Conservation (phyloP, 345 rosid species). For the Eucalyptus albens region DNA sequence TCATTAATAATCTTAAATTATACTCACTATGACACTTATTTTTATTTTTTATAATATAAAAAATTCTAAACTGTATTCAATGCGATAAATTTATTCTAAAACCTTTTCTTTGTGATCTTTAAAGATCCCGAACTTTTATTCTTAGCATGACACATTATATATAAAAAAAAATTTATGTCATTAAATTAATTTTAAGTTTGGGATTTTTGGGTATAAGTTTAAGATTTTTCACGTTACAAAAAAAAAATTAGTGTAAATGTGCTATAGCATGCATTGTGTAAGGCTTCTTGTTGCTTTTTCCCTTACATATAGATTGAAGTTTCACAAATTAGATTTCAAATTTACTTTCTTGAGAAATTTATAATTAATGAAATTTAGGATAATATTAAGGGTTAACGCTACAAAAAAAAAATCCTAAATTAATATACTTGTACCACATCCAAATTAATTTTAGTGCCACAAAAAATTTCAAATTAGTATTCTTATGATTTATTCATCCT, state of each 20-base stretch:
- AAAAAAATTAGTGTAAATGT: fast-evolving
- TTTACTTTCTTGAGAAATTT: neutral
- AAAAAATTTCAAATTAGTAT: too few species aligned
- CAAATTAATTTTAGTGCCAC: neutral
- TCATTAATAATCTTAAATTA: too few species aligned
- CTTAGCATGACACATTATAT: too few species aligned
- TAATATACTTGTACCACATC: neutral
- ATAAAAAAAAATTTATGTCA: too few species aligned
- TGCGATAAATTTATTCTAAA: too few species aligned
- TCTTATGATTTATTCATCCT: neutral
- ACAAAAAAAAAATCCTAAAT: too few species aligned
- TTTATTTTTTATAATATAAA: too few species aligned
- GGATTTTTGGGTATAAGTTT: neutral
- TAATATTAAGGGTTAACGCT: neutral
- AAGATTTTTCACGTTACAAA: fast-evolving
- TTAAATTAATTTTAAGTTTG: too few species aligned
- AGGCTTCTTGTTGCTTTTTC: too few species aligned
- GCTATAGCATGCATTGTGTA: fast-evolving
- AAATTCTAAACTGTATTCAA: fast-evolving
- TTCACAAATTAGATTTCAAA: neutral
- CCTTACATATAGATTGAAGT: neutral
- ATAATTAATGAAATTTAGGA: neutral
- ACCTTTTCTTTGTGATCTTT: too few species aligned
- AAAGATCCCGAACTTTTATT: too few species aligned
- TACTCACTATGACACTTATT: fast-evolving